phyloP scores from a whole-genome alignment of 257 asterid genomes.

The Voacanga thouarsii region DNA sequence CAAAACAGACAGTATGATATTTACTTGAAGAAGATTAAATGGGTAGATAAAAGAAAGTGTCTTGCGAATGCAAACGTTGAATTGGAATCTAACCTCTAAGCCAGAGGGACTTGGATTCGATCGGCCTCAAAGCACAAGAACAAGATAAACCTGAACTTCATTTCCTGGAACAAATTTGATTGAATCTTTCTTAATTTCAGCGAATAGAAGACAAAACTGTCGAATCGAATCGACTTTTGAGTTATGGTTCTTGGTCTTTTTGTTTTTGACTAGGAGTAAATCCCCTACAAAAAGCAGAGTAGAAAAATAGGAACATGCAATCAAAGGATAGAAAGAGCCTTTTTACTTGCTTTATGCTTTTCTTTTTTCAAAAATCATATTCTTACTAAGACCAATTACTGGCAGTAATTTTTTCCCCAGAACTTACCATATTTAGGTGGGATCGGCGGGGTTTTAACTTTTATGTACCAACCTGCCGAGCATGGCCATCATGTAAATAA shows the following conservation, averaged over 20 bases:
- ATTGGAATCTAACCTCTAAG: constrained; percentile 13
- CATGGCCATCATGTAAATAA: no score
- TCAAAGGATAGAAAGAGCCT: background rate
- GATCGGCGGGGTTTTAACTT: no score
- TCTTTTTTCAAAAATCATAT: background rate
- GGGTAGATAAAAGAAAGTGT: background rate
- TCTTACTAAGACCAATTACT: no score
- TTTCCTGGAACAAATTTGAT: background rate
- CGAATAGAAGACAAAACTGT: constrained; percentile 6
- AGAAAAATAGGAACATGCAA: background rate
- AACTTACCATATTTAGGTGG: no score
- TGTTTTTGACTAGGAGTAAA: constrained; percentile 6
- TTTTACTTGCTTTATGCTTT: background rate
- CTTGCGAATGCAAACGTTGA: constrained; percentile 1
- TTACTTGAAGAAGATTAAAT: background rate
- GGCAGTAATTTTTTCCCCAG: no score
- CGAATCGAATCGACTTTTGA: constrained; percentile 5
- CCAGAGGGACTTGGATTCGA: constrained; percentile 7
- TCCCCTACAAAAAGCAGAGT: background rate
- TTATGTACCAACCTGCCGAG: no score
- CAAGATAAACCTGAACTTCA: background rate
- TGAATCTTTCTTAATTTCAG: background rate
- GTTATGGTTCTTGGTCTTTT: background rate
- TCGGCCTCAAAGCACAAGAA: background rate
- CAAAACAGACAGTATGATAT: background rate